These are phyloP conservation scores for Citrus maxima DNA, from an alignment of 345 rosid species.

Conservation along the genomic window DNA sequence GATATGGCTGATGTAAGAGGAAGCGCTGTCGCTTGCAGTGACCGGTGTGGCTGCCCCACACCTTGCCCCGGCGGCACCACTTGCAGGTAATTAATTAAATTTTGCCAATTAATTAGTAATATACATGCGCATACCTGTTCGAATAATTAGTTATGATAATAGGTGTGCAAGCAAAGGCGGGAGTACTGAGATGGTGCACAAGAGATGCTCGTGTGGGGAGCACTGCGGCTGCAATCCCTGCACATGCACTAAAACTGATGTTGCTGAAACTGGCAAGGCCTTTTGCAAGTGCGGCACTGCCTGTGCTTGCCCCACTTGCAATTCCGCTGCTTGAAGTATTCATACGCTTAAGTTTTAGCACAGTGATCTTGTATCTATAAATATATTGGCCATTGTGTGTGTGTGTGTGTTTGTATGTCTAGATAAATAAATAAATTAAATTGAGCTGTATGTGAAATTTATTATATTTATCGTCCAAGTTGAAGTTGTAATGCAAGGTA, in stretches of 20 bases:
- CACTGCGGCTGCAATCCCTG: conserved; percentile 14
- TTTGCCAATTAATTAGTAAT: no score
- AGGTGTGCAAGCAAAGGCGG: no score
- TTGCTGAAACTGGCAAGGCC: not conserved
- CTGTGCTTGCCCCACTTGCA: not conserved
- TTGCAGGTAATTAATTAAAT: not conserved
- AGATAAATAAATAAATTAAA: no score
- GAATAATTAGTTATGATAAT: no score
- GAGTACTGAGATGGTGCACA: not conserved
- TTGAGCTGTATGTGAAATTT: no score
- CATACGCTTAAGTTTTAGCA: no score
- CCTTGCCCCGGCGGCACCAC: conserved; percentile 30
- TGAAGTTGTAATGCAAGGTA: no score
- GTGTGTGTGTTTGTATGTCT: no score
- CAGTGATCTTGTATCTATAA: no score
- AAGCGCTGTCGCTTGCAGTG: conserved; percentile 21
- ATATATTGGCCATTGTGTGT: no score
- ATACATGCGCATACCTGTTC: no score
- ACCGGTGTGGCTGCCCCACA: conserved; percentile 39
- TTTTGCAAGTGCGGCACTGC: not conserved
- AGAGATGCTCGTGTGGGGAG: conserved; percentile 9
- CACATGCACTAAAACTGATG: not conserved
- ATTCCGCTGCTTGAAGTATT: not conserved
- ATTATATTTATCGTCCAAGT: no score
- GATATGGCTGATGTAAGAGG: conserved; percentile 29